Conservation (phyloP, 179 eudicot species). For the Spergularia azorica region DNA sequence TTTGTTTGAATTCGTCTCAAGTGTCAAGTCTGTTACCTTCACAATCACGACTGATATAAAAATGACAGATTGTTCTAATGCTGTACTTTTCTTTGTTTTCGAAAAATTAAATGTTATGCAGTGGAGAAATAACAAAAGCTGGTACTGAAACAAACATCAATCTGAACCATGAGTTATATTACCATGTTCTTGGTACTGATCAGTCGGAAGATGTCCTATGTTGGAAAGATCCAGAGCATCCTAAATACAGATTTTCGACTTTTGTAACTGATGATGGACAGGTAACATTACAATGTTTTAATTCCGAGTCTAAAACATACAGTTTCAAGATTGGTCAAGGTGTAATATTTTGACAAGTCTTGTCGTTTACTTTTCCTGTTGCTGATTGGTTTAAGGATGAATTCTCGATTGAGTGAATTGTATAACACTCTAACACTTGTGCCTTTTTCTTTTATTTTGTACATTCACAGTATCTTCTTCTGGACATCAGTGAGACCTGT, state of each 20-base stretch:
- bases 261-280: slow-evolving; percentile 80
- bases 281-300: slow-evolving; percentile 36
- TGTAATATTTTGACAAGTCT: no score
- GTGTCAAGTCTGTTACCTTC: no score
- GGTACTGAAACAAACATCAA: slow-evolving; percentile 83
- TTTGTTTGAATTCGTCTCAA: not conserved
- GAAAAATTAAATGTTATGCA: slow-evolving; percentile 23
- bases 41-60: no score
- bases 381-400: no score
- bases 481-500: slow-evolving; percentile 48
- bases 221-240: slow-evolving; percentile 77
- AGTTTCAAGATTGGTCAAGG: not conserved
- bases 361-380: no score
- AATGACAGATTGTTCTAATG: not conserved
- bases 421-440: not conserved
- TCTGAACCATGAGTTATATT: slow-evolving; percentile 73
- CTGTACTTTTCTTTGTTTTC: not conserved
- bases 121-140: slow-evolving; percentile 64
- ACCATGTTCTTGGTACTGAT: slow-evolving; percentile 81
- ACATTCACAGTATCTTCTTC: slow-evolving; percentile 71
- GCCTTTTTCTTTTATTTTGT: not conserved
- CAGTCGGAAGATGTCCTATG: slow-evolving; percentile 89
- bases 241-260: slow-evolving; percentile 49
- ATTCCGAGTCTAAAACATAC: not conserved
- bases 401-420: no score